Conservation (phyloP, 768 basidiomycete species). For the Lactifluus hygrophoroides region DNA sequence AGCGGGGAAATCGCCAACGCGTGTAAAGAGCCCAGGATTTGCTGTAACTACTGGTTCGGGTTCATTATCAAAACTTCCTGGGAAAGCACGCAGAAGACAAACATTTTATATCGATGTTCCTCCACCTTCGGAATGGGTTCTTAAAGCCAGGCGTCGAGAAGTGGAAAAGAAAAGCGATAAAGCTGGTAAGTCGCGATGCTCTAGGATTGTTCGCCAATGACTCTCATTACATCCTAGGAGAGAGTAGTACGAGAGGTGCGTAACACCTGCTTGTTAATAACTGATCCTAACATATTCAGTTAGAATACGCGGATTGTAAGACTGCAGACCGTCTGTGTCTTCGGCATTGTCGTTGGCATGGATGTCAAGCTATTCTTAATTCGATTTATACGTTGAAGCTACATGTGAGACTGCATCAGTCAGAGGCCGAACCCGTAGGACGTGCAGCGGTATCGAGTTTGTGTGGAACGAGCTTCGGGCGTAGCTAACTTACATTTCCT, state of each 20-base stretch:
- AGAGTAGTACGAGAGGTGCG: slow-evolving; percentile 9
- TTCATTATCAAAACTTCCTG: too few relatives aligned
- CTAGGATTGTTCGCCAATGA: not conserved
- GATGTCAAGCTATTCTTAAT: slow-evolving; percentile 17
- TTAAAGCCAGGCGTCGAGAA: too few relatives aligned
- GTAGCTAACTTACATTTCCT: too few relatives aligned
- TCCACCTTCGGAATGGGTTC: too few relatives aligned
- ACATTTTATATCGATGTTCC: too few relatives aligned
- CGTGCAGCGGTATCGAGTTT: slow-evolving; percentile 2
- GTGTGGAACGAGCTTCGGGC: slow-evolving; percentile 4
- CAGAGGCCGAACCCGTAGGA: slow-evolving; percentile 11
- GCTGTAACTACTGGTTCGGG: not conserved
- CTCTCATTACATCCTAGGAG: slow-evolving; percentile 4
- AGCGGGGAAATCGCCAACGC: not conserved
- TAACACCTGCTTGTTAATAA: not conserved
- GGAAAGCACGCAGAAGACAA: too few relatives aligned
- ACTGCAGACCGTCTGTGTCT: slow-evolving; percentile 13
- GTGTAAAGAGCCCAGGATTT: not conserved
- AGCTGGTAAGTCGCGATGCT: not conserved
- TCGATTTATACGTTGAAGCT: slow-evolving; percentile 15
- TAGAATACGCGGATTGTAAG: slow-evolving; percentile 14
- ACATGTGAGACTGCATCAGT: too few relatives aligned
- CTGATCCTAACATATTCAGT: slow-evolving; percentile 5
- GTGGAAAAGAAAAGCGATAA: not conserved
- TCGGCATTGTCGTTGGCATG: slow-evolving; percentile 12